phyloP scores from a whole-genome alignment of 306 rosid species.

The Gastrolobium villosum region DNA sequence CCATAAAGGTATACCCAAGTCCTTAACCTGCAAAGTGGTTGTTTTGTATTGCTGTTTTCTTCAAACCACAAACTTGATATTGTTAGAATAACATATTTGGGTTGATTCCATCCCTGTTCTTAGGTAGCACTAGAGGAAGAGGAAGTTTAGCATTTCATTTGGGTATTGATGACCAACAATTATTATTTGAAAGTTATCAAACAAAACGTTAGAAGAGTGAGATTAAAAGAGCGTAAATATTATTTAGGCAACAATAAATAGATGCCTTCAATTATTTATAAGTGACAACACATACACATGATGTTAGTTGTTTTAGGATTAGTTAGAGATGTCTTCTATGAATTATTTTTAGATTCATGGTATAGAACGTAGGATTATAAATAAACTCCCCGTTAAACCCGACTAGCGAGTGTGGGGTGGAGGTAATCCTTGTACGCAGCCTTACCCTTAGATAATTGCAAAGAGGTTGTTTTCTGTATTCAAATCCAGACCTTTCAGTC shows the following conservation, averaged over 20 bases:
- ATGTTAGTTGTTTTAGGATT: conserved; percentile 1
- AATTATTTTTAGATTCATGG: background rate
- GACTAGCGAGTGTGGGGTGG: no score
- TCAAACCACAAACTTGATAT: background rate
- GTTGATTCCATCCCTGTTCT: background rate
- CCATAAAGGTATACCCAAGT: conserved; percentile 37
- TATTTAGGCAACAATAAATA: background rate
- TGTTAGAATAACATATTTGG: background rate
- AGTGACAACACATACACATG: background rate
- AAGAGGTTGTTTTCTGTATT: no score
- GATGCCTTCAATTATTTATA: background rate
- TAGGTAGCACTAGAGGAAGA: background rate
- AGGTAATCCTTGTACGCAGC: no score
- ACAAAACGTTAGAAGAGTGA: background rate
- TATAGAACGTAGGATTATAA: no score
- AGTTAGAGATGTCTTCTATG: background rate
- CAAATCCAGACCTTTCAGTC: no score
- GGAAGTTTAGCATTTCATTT: conserved; percentile 1
- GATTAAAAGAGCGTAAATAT: background rate
- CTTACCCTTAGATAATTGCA: no score
- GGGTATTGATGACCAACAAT: background rate
- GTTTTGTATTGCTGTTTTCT: background rate
- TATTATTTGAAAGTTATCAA: background rate
- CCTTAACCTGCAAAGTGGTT: background rate
- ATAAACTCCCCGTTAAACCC: no score